Base-by-base conservation (phyloP, 192 early-diverging fungal species). In the Paraglomus brasilianum region DNA sequence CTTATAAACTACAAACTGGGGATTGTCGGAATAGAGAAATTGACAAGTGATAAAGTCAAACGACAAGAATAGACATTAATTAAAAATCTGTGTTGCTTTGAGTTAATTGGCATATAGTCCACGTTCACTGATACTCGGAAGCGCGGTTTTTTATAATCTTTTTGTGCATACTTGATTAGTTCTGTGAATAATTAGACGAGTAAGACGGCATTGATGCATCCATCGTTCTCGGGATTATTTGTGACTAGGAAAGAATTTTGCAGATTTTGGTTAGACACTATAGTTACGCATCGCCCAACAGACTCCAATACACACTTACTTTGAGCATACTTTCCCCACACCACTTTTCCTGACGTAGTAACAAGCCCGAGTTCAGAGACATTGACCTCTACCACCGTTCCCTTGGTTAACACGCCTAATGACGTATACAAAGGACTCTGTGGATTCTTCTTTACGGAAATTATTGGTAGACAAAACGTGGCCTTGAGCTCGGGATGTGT, bases 401-500 rank as follows among this genome's bases (percentile, higher is more conserved):
- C 97, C 83, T 98, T 99, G 62, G 97, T 99, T 55, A 99, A 88
- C 19, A 99, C 96, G 70, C 97, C 95, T 19, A 99, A 80, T 78
- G 94, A 92, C 8, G 97, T 98, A 82, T 95, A 98, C 78, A 96
- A 85, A 30, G 95, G 95, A 67, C 86, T 89, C 79, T 89, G 90
- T 53, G 95, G 97, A 82, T 97, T 99, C 91, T 99, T 99, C 79
- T 99, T 99, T 59, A 99, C 95, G 65, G 92, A 90, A 60, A 99
- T 88, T 50, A 99, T 98, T 11, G 95, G 95, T 62, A 99, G 83
- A 75, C 89, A 89, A 82, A 99, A 99, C 0, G 96, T 99, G 13
- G 97, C 97, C 72, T 88, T 92, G 56, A 99, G 87, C 79, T 99
- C 97, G 15, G 97, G 97, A 77, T 99, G 97, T 36, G 97, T 99